Base-by-base conservation (phyloP, 305 asterid species). In the Caryopteris hybrid region DNA sequence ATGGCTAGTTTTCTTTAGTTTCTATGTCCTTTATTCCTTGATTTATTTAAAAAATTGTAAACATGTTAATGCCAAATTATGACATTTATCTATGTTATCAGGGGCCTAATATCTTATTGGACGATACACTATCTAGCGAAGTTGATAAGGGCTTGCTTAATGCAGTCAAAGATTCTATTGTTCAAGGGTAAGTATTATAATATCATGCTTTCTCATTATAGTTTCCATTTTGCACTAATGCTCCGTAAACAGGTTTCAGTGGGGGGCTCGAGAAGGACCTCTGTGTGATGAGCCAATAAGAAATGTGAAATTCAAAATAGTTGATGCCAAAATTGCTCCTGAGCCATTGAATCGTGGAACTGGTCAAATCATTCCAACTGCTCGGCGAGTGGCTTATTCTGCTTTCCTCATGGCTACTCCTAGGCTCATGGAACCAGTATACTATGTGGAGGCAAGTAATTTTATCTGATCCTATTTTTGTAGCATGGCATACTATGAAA, bases 221-320 rank as follows among this genome's bases (percentile, higher is more conserved):
- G 45, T 23, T 68, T 55, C 47, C 50, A 8, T 61, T 53, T 34
- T 66, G 56, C 41, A 57, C 53, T 68, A 72, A 79, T 71, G 25
- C 74, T 25, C 57, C 58, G 23, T 72, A 52, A 47, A 78, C 94
- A 93, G 99, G 79, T 93, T 91, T 65, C 99, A 91, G 57, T 93
- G 99, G 99, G 99, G 96, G 36, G 99, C 99, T 72, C 90, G 99
- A 59, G 99, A 93, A 80, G 97, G 99, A 16, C 99, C 99, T 11
- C 95, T 93, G 4, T 93, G 99, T 63, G 99, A 93, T 36, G 99
- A 93, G 86, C 97, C 99, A 55, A 93, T 93, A 58, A 84, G 97
- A 78, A 91, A 91, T 73, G 97, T 94, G 17, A 94, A 91, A 77
- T 94, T 91, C 84, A 91, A 91, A 78, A 93, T 93, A 55, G 99